Percentiles rank a stretch among this genome's conserved stretches.
Conservation (phyloP, 1,284 basidiomycete species). For the Ustilago trichophora region DNA sequence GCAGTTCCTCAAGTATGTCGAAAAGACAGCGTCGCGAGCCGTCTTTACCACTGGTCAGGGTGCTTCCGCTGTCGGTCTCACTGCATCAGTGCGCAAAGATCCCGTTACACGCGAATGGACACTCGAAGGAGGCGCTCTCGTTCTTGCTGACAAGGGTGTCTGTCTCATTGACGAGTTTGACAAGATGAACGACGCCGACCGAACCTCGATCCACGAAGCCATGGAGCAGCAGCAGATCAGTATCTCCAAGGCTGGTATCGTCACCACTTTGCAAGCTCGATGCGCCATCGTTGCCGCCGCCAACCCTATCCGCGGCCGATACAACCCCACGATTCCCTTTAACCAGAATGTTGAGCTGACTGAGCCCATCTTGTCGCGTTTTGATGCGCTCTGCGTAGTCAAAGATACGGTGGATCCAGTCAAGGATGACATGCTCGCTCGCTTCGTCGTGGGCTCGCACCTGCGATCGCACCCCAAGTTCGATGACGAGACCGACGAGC, state of each 20-base stretch:
- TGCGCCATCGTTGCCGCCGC: conserved; percentile 98
- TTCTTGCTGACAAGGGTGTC: conserved; percentile 97
- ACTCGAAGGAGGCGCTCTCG: conserved; percentile 94
- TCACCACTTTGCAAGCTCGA: conserved; percentile 93
- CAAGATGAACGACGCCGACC: conserved; percentile 95
- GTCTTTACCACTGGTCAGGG: conserved; percentile 99
- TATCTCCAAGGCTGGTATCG: conserved; percentile 97
- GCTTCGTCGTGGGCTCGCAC: conserved; percentile 97
- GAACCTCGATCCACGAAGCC: conserved; percentile 96
- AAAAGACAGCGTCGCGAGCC: conserved; percentile 94
- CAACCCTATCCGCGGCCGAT: conserved; percentile 84
- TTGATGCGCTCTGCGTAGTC: conserved; percentile 97
- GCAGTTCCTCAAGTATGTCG: conserved; percentile 98
- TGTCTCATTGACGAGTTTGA: conserved; percentile 99
- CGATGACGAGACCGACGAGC: conserved; percentile 81
- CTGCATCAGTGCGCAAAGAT: conserved; percentile 96
- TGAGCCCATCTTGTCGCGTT: conserved; percentile 97
- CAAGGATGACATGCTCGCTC: conserved; percentile 92
- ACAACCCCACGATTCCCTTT: conserved; percentile 73
- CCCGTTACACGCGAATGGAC: conserved; percentile 98
- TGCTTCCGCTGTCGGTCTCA: conserved; percentile 96
- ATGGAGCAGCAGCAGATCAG: conserved; percentile 99
- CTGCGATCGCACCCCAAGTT: conserved; percentile 92
- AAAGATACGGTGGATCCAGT: conserved; percentile 97
- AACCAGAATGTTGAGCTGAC: conserved; percentile 98